Evolutionary conservation across 495 filamentous ascomycete species (phyloP).

Genomic region (Aspergillus campestris): DNA sequence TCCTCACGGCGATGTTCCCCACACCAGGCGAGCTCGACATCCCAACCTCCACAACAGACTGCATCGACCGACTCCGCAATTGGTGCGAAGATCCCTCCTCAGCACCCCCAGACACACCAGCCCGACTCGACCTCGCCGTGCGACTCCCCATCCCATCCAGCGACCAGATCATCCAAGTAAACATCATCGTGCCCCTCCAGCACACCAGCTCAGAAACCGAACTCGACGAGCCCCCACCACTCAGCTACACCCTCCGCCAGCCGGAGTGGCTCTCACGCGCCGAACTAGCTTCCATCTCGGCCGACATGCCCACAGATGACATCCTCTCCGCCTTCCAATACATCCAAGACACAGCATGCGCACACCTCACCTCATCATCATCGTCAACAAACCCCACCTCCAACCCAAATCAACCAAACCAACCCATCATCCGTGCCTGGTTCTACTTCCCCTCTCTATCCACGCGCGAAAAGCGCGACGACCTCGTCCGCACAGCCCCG

Average conservation of each 20-base stretch:
- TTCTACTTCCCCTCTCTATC: conserved; percentile 37
- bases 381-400: not conserved
- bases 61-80: conserved; percentile 22
- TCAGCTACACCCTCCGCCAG: conserved; percentile 28
- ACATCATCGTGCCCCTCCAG: conserved; percentile 26
- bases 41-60: conserved; percentile 21
- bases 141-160: conserved; percentile 18
- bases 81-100: conserved; percentile 20
- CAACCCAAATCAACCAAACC: not conserved
- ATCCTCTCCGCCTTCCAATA: conserved; percentile 27
- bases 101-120: conserved; percentile 12
- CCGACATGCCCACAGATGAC: conserved; percentile 24
- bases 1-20: conserved; percentile 31
- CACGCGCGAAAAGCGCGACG: conserved; percentile 28
- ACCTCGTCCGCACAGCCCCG: conserved; percentile 30
- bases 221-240: conserved; percentile 18
- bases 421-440: conserved; percentile 28
- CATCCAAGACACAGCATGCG: conserved; percentile 17
- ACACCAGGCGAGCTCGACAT: conserved; percentile 27
- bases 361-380: conserved; percentile 7
- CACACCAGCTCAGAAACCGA: conserved; percentile 7
- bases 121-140: conserved; percentile 19
- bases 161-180: conserved; percentile 25
- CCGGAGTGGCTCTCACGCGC: conserved; percentile 37
- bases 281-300: conserved; percentile 19